Evolutionary conservation across 164 flowering plant species (phyloP), one percentile per base, ranked within the genome.

Genomic region (Annona cherimola): DNA sequence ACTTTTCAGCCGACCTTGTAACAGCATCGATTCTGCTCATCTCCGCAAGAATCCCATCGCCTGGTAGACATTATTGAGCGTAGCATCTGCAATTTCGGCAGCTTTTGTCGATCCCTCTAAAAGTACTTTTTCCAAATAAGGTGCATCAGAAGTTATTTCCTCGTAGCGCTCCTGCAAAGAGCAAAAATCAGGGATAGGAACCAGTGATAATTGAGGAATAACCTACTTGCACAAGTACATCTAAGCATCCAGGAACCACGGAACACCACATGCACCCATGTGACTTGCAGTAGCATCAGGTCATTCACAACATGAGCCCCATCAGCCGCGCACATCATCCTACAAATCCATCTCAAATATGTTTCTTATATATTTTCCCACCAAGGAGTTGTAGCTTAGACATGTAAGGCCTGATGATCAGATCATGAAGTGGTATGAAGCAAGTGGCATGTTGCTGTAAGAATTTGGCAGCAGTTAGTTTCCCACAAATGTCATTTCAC

Each of bases 41-140:
- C 87, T 80, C 60, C 76, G 82, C 77, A 89, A 80, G 79, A 95
- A 93, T 80, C 98, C 99, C 99, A 93, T 93, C 62, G 97, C 97
- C 73, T 90, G 94, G 82, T 90, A 88, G 70, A 90, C 90, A 83
- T 93, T 87, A 79, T 81, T 84, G 77, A 95, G 84, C 67, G 98
- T 89, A 63, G 75, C 84, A 80, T 93, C 92, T 3, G 96, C 98
- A 71, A 90, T 88, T 66, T 77, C 82, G 69, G 96, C 60, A 70
- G 97, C 98, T 80, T 79, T 93, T 45, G 69, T 70, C 60, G 99
- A 96, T 69, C 97, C 98, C 71, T 90, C 93, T 60, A 86, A 80
- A 79, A 91, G 76, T 61, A 93, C 81, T 66, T 73, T 69, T 79
- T 95, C 98, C 82, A 91, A 78, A 84, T 89, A 93, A 69, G 82